A percentile compares a stretch with the other conserved stretches of the same genome.
phyloP scores from a whole-genome alignment of 805 yeast genomes.

The Starmerella bombi region DNA sequence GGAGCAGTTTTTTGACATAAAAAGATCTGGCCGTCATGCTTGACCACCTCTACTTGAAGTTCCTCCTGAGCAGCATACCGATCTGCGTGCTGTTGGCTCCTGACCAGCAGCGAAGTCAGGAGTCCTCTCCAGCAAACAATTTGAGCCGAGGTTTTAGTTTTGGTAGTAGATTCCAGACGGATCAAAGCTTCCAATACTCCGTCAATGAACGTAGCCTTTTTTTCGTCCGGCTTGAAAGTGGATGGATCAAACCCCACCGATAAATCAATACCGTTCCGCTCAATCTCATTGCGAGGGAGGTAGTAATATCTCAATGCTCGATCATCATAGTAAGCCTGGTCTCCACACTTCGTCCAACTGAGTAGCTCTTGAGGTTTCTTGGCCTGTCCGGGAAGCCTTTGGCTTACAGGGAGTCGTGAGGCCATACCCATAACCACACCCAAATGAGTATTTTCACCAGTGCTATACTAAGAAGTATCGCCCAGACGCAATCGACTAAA shows the following conservation, averaged over 20 bases:
- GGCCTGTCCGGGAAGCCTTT: slow-evolving; percentile 39
- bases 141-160: slow-evolving; percentile 42
- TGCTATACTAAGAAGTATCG: no score
- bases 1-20: slow-evolving; percentile 29
- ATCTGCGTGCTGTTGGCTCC: slow-evolving; percentile 39
- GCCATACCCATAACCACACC: no score
- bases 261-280: slow-evolving; percentile 42
- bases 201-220: slow-evolving; percentile 34
- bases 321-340: slow-evolving; percentile 35
- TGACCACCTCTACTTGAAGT: slow-evolving; percentile 47
- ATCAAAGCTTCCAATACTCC: slow-evolving; percentile 45
- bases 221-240: slow-evolving; percentile 33
- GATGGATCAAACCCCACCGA: slow-evolving; percentile 48
- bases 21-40: slow-evolving; percentile 47
- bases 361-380: slow-evolving; percentile 77
- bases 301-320: slow-evolving; percentile 58
- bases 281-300: slow-evolving; percentile 57
- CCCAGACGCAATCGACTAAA: no score
- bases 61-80: slow-evolving; percentile 32
- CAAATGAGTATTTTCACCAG: no score
- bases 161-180: slow-evolving; percentile 39
- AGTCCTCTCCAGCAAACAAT: slow-evolving; percentile 77
- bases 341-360: slow-evolving; percentile 45
- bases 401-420: slow-evolving; percentile 20
- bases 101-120: slow-evolving; percentile 56